These are phyloP conservation scores for Thraustochytrium striatum DNA, from an alignment of 352 stramenopile species.

Conservation along the genomic window DNA sequence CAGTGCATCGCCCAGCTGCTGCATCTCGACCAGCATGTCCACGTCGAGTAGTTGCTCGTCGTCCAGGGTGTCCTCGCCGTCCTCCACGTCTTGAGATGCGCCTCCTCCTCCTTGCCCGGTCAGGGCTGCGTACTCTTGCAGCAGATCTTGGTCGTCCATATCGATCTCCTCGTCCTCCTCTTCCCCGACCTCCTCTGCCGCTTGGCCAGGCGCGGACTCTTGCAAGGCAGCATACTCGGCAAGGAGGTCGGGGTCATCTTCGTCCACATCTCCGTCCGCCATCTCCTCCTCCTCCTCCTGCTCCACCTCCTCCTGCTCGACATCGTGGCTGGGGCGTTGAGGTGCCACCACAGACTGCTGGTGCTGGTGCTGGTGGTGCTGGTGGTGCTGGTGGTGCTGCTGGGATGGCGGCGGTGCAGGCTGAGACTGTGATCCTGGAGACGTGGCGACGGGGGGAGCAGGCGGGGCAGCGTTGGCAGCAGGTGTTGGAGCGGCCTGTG, in stretches of 20 bases:
- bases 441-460: background rate
- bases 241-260: background rate
- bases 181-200: background rate
- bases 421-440: background rate
- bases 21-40: slow-evolving; percentile 11
- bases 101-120: too few species aligned
- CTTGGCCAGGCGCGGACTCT: background rate
- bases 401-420: background rate
- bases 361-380: too few species aligned
- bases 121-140: too few species aligned
- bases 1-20: slow-evolving; percentile 10
- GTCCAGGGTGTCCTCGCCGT: background rate
- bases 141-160: background rate
- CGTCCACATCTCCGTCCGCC: background rate
- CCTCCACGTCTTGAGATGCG: background rate
- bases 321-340: background rate
- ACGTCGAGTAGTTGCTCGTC: slow-evolving; percentile 37
- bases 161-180: background rate
- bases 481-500: background rate
- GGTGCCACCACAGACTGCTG: background rate
- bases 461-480: background rate
- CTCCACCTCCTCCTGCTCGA: background rate
- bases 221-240: background rate
- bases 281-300: background rate
- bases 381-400: background rate